phyloP scores from a whole-genome alignment of 179 eudicot species.

The Silene vulgaris region DNA sequence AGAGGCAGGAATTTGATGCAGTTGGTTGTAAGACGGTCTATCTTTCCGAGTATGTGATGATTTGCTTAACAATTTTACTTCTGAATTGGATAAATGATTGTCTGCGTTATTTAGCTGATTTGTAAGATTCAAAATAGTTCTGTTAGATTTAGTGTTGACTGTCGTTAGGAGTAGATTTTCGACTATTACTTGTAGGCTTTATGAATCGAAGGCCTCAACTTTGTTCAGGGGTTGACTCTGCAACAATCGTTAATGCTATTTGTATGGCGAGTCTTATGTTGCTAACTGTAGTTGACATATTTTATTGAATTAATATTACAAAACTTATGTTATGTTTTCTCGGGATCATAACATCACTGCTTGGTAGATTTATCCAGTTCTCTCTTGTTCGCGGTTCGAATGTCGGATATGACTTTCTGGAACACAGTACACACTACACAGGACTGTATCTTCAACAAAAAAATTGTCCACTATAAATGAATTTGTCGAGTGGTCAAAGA shows the following conservation, averaged over 20 bases:
- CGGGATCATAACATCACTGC: no score
- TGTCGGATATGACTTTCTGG: no score
- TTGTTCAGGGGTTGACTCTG: background rate
- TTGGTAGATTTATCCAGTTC: no score
- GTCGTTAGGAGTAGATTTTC: background rate
- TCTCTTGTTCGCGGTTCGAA: no score
- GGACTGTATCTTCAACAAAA: no score
- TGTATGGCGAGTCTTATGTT: background rate
- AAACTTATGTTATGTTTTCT: background rate
- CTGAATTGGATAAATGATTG: background rate
- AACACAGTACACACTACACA: no score
- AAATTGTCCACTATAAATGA: no score
- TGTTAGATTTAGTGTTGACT: background rate
- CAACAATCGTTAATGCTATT: background rate
- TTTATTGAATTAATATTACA: background rate
- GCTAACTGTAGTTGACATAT: background rate
- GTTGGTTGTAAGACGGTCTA: conserved; percentile 65
- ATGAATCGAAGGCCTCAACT: background rate
- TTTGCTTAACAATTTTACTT: conserved; percentile 1
- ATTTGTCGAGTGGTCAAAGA: no score
- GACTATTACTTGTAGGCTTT: background rate
- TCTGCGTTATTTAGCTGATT: background rate
- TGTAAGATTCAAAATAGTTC: background rate
- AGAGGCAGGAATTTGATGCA: conserved; percentile 68
- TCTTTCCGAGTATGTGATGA: conserved; percentile 65